Evolutionary conservation across 257 asterid species (phyloP), one percentile per base, ranked within the genome.

Genomic region (Agastache rugosa): DNA sequence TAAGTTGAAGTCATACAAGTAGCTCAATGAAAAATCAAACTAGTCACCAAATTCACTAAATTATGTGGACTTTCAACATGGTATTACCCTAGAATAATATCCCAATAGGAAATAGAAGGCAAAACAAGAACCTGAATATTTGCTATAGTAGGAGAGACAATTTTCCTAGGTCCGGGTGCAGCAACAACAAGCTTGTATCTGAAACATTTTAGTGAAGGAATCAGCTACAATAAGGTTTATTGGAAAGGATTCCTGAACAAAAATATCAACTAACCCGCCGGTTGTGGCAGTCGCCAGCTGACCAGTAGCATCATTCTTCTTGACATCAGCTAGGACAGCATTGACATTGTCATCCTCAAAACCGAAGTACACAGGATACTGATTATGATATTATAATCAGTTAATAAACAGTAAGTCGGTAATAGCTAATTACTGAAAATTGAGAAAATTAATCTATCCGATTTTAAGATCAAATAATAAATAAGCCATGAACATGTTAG

Each of bases 201-300:
- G 93, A 80, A 75, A 76, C 48, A 69, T 29, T 63, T 63, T 25
- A 58, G 20, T 51, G 34, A 78, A 69, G 25, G 41, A 77, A 69
- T 72, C 68, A 53, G 70, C 48, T 22, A 75, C 50, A 27, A 50
- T 25, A 53, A 65, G 59, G 16, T 60, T 66, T 51, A 5, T 17
- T 58, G 14, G 35, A 62, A 59, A 41, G 31, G 68, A 63, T 27
- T 69, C 68, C 53, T 9, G 42, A 77, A 69, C 34, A 53, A 35
- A 68, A 29, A 9, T 5, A 85, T 66, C 60, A 80, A 91, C 97
- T 88, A 80, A 93, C 98, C 98, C 97, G 79, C 98, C 98, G 67
- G 98, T 93, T 37, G 97, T 89, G 42, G 98, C 97, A 78, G 98
- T 91, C 15, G 97, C 98, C 51, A 88, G 92, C 80, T 91, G 97